Base-by-base conservation (phyloP, 352 stramenopile genomes). In the Phytophthora palmivora region DNA sequence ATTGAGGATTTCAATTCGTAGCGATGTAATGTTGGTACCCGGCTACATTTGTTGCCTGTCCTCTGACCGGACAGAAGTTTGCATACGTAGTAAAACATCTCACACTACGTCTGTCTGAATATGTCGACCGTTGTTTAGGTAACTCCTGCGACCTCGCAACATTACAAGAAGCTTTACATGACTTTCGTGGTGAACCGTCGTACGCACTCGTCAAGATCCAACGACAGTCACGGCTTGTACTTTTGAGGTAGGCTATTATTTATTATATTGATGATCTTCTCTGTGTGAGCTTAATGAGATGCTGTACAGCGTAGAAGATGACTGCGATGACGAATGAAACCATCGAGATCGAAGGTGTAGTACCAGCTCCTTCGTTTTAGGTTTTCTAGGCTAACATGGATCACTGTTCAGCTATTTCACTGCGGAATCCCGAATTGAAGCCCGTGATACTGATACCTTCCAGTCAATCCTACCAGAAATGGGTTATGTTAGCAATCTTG, bases 401-500 rank as follows among this genome's bases (percentile, higher is more conserved):
- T 34, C 10, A 10, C 11, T 34, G 6, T 14, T 6, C 7, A 55
- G 47, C 32, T 10, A 66, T 30, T 26, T 54, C 41, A 45, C 49
- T 52, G 6, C 36, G 43, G 12, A 56, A 26, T 2, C 43, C 50
- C 14, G 36, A 32, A 15, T 33, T 38, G 49, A 39, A 47, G 14
- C 4, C 34, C 10, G 6, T 9, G 21, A 14, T 34, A 6, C 6
- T 38, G 38, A 32, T 19, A 47, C n/a, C 16, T 4, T 24, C 19
- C 1, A 33, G 8, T 14, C 16, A 24, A 4, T 24, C n/a, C 9
- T 58, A 45, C 38, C 26, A 42, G 34, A 91, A 88, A 58, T 91
- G 82, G 82, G 44, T 84, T 58, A 89, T 91, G 82, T 36, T 91
- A 16, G 52, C 49, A 9, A 72, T 91, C 37, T 63, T 91, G 11